Percentiles rank a stretch among this genome's conserved stretches.
Evolutionary conservation across 805 yeast genomes (phyloP).

Genomic region (Lipomyces yamadae): DNA sequence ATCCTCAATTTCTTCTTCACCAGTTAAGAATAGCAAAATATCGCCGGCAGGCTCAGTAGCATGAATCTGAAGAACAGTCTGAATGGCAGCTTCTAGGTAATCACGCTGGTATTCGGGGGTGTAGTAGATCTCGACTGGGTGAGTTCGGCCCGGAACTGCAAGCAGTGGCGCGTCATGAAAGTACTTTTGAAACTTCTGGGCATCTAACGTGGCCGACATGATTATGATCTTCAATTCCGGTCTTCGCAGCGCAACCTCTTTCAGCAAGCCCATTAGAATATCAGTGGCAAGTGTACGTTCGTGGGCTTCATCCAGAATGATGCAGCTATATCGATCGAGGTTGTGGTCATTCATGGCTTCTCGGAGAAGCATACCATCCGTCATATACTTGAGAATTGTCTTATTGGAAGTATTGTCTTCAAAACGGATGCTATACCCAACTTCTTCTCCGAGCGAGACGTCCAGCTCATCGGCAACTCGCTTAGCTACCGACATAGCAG

Average conservation of each 20-base stretch:
- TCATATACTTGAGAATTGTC: conserved; percentile 92
- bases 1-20: conserved; percentile 98
- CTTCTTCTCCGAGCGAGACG: conserved; percentile 88
- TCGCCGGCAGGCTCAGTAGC: conserved; percentile 96
- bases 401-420: conserved; percentile 82
- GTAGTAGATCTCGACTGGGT: conserved; percentile 94
- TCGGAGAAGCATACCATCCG: conserved; percentile 96
- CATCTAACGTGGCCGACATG: conserved; percentile 98
- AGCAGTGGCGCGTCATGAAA: conserved; percentile 90
- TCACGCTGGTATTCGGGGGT: conserved; percentile 97
- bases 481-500: conserved; percentile 97
- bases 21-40: conserved; percentile 82
- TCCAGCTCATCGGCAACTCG: conserved; percentile 98
- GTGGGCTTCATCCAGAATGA: conserved; percentile 96
- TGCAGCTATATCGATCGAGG: conserved; percentile 78
- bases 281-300: conserved; percentile 97
- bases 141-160: conserved; percentile 98
- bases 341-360: conserved; percentile 98
- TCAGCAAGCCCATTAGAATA: conserved; percentile 91
- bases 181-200: conserved; percentile 90
- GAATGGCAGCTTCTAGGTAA: conserved; percentile 89
- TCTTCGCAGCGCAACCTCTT: conserved; percentile 77
- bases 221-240: conserved; percentile 88
- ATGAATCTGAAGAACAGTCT: conserved; percentile 95
- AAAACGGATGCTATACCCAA: conserved; percentile 93